Percentiles rank a stretch among this genome's conserved stretches.
Conservation (phyloP, 306 rosid genomes). For the Biancaea sappan region DNA sequence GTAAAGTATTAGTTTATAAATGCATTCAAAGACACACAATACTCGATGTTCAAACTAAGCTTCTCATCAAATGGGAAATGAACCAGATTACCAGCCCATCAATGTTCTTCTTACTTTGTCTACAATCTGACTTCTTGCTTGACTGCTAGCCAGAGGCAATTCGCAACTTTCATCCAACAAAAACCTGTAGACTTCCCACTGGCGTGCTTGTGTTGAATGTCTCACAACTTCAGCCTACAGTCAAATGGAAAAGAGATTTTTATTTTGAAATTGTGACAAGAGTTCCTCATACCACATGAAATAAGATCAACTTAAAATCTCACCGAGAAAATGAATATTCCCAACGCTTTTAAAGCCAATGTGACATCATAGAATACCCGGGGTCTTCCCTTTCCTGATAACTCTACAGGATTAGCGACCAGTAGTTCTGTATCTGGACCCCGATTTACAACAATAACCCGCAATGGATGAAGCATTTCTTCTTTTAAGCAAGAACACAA, state of each 20-base stretch:
- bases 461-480: conserved; percentile 72
- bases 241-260: not conserved
- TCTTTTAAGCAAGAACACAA: conserved; percentile 67
- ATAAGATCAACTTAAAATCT: conserved; percentile 11
- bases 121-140: conserved; percentile 70
- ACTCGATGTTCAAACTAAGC: not conserved
- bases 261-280: not conserved
- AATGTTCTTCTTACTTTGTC: conserved; percentile 74
- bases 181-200: conserved; percentile 91
- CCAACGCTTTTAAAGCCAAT: conserved; percentile 61
- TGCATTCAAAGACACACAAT: conserved; percentile 27
- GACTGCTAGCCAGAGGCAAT: conserved; percentile 56
- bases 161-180: conserved; percentile 70
- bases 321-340: conserved; percentile 69
- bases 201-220: conserved; percentile 70
- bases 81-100: conserved; percentile 76
- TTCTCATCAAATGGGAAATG: conserved; percentile 18
- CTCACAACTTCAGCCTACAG: conserved; percentile 81
- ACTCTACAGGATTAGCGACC: conserved; percentile 87
- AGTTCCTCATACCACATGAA: conserved; percentile 22
- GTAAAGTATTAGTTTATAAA: not conserved
- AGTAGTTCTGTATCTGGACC: conserved; percentile 87
- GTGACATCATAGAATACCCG: conserved; percentile 87
- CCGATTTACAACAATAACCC: conserved; percentile 69
- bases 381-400: conserved; percentile 84